phyloP scores from a whole-genome alignment of 345 rosid genomes.

The Ricinus communis region DNA sequence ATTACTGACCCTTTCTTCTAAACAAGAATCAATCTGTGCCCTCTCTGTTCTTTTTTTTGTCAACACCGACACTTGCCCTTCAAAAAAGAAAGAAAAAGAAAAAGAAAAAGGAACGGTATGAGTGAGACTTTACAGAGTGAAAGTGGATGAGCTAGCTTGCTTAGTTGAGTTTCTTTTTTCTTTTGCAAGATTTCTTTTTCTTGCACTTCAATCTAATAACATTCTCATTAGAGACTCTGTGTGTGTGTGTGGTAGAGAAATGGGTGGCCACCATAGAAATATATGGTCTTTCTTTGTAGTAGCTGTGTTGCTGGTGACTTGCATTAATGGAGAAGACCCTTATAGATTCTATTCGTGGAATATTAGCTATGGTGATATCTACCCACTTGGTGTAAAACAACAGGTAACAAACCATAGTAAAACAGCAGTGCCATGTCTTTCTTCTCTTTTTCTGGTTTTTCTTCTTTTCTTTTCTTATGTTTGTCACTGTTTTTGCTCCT shows the following conservation, averaged over 20 bases:
- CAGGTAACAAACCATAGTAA: constrained; percentile 56
- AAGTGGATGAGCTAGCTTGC: neutral
- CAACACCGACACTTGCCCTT: constrained; percentile 23
- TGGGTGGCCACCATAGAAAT: constrained; percentile 24
- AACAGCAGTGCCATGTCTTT: no score
- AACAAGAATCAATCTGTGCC: neutral
- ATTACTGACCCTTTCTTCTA: neutral
- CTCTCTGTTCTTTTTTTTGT: neutral
- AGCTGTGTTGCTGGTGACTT: constrained; percentile 19
- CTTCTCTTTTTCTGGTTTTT: no score
- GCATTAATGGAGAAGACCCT: constrained; percentile 54
- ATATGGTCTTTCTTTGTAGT: constrained; percentile 17
- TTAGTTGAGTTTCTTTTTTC: neutral
- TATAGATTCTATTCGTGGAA: constrained; percentile 68
- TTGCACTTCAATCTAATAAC: neutral
- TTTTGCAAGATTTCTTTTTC: constrained; percentile 16
- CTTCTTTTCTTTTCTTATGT: no score
- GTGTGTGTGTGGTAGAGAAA: constrained; percentile 17
- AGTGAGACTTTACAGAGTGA: constrained; percentile 22
- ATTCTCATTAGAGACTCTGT: neutral
- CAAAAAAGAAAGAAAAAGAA: constrained; percentile 7
- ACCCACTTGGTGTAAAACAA: constrained; percentile 66
- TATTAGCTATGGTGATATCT: constrained; percentile 62
- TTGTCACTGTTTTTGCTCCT: no score
- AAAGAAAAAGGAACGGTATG: neutral